Evolutionary conservation across 73 alveolate genomes (phyloP).

Genomic region (Tetrahymena thermophila): DNA sequence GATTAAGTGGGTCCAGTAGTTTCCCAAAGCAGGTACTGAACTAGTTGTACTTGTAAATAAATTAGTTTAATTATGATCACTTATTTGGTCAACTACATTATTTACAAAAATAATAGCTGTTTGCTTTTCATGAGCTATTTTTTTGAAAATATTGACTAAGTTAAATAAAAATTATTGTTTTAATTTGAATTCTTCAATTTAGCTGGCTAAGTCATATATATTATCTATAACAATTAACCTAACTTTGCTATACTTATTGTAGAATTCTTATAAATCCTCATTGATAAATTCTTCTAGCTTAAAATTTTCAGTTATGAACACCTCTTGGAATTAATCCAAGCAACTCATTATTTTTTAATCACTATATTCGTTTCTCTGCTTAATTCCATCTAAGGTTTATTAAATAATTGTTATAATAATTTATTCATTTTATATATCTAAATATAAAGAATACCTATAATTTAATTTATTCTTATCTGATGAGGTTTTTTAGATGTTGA

Average conservation of each 20-base stretch:
- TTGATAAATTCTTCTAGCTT: background rate
- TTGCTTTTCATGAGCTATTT: background rate
- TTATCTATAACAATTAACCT: background rate
- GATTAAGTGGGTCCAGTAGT: background rate
- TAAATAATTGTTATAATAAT: background rate
- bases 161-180: background rate
- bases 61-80: background rate
- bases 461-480: background rate
- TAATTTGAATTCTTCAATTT: background rate
- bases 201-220: background rate
- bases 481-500: background rate
- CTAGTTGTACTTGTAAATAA: background rate
- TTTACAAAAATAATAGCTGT: background rate
- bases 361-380: background rate
- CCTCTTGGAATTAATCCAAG: background rate
- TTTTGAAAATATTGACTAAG: background rate
- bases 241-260: background rate
- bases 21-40: background rate
- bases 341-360: background rate
- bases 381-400: background rate
- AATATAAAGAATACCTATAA: background rate
- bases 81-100: background rate
- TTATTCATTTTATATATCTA: background rate
- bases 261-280: background rate
- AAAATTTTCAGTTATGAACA: background rate